These are phyloP conservation scores for Carpinus viminea DNA, from an alignment of 306 rosid genomes.

Conservation along the genomic window DNA sequence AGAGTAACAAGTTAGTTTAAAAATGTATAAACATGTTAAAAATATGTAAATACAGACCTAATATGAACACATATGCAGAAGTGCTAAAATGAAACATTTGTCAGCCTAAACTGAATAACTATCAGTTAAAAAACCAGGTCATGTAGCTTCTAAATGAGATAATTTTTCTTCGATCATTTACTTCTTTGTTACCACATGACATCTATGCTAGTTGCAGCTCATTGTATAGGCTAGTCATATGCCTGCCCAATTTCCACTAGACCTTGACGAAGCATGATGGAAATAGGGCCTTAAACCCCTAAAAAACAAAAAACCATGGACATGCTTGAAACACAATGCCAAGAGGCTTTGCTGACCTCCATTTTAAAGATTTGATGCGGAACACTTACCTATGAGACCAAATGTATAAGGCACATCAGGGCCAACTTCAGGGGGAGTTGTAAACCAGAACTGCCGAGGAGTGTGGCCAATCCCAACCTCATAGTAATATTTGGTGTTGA, in stretches of 20 bases:
- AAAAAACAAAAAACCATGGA: slow-evolving; percentile 1
- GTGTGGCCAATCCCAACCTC: slow-evolving; percentile 65
- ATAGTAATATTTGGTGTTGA: slow-evolving; percentile 73
- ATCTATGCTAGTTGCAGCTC: background rate
- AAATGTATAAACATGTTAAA: background rate
- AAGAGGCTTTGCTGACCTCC: background rate
- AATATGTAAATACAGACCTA: background rate
- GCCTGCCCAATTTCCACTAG: background rate
- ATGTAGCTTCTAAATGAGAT: background rate
- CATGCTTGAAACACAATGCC: slow-evolving; percentile 1
- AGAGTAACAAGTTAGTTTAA: slow-evolving; percentile 7
- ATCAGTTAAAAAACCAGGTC: background rate
- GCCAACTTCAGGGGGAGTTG: slow-evolving; percentile 78
- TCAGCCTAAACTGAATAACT: background rate
- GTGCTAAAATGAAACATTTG: background rate
- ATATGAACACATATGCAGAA: background rate
- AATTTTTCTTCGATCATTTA: background rate
- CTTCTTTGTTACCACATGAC: background rate
- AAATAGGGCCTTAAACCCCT: background rate
- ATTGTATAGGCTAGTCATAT: background rate
- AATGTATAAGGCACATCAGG: slow-evolving; percentile 90
- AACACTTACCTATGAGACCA: slow-evolving; percentile 75
- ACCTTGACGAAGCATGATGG: background rate
- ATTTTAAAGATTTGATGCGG: background rate
- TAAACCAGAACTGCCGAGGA: slow-evolving; percentile 71